Evolutionary conservation across 2,329 filamentous ascomycete genomes (phyloP).

Genomic region (Xylaria sp.): DNA sequence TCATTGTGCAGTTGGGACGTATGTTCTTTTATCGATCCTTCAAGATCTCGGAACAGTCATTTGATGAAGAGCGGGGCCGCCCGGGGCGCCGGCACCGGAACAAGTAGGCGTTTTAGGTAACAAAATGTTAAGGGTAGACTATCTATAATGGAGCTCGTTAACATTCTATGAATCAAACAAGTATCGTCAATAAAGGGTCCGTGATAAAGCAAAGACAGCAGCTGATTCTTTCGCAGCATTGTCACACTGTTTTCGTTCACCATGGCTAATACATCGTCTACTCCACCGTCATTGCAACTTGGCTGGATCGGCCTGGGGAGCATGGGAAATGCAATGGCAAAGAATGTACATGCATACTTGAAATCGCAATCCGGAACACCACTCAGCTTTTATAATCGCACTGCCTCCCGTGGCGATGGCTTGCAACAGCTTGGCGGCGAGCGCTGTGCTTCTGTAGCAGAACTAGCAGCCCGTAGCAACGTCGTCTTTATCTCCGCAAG

Average conservation of each 20-base stretch:
- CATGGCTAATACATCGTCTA: conserved; percentile 16
- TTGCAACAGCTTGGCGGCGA: conserved; percentile 47
- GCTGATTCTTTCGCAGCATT: neutral
- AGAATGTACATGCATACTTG: conserved; percentile 59
- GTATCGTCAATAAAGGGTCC: neutral
- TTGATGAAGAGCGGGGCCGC: neutral
- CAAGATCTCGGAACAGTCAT: neutral
- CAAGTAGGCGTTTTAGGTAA: neutral
- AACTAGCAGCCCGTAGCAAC: conserved; percentile 48
- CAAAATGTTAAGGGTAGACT: neutral
- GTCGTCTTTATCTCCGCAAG: conserved; percentile 56
- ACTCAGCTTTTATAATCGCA: conserved; percentile 59
- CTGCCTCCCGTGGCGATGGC: conserved; percentile 55
- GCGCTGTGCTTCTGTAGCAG: conserved; percentile 38
- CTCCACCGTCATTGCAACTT: neutral
- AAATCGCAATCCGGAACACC: conserved; percentile 34
- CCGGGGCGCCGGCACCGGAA: conserved; percentile 5
- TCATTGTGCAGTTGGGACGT: neutral
- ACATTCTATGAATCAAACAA: neutral
- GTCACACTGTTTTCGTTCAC: neutral
- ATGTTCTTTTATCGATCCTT: neutral
- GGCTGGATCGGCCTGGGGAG: conserved; percentile 57
- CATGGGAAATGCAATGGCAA: conserved; percentile 62
- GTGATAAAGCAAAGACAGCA: neutral
- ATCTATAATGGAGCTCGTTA: neutral